Base-by-base conservation (phyloP, 495 filamentous ascomycete species). In the Talaromyces liani region DNA sequence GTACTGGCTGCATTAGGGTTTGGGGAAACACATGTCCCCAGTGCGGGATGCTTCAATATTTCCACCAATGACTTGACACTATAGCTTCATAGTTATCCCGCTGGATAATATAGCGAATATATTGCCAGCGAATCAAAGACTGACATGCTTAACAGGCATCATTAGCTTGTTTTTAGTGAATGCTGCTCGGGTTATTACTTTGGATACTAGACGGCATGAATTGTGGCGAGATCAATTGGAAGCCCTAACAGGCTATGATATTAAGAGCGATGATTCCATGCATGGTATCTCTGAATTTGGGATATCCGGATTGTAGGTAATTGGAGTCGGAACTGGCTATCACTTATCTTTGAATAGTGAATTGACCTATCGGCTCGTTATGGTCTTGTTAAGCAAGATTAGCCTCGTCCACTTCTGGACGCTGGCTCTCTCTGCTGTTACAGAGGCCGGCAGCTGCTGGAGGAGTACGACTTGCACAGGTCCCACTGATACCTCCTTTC, bases 391-490 rank as follows among this genome's bases (percentile, higher is more conserved):
- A 9, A 45, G 22, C 29, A 24, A 53, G 54, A 64, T 57, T 33
- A 61, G 53, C 25, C 18, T 64, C 56, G 62, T 12, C 29, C 53
- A 12, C 45, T 12, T 56, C 25, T 64, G 56, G n/a, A 57, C 57
- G 18, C 63, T 70, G 45, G 64, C 63, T 54, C 51, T 72, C 4
- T 41, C 67, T 39, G 58, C 66, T 16, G 18, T 60, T 24, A 69
- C 58, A 9, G 45, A 63, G 14, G 75, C 79, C 4, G 68, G 76
- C 36, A 66, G 56, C 34, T 88, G 86, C 66, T 88, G 85, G 86
- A 73, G 80, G 58, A 69, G 83, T 58, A 84, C 81, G 6, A 68
- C 75, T 41, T 88, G 86, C 63, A 79, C 79, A 24, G 83, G 84
- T 0, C 80, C 84, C 27, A 64, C 69, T 14, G 64, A 77, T 12